Evolutionary conservation across 2,329 filamentous ascomycete genomes (phyloP).

Genomic region (Monosporascus cannonballus): DNA sequence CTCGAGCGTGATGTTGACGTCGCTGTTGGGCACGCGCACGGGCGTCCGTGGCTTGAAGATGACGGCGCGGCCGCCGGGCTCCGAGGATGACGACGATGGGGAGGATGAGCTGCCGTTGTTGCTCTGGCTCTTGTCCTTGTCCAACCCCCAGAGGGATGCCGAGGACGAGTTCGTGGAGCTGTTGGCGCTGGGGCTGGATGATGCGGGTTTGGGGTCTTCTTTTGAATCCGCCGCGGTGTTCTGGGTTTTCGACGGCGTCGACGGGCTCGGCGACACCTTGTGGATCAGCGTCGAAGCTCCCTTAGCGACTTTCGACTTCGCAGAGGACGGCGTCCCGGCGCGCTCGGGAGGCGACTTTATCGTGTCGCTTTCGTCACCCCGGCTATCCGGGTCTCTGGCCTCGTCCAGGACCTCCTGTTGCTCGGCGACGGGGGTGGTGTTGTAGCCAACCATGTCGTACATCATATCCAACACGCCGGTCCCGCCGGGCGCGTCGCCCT

Average conservation of each 20-base stretch:
- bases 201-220: not conserved
- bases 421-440: conserved; percentile 17
- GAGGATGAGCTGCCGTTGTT: conserved; percentile 13
- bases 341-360: conserved; percentile 4
- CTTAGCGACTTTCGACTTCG: conserved; percentile 8
- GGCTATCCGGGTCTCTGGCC: conserved; percentile 18
- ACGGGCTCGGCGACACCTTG: conserved; percentile 7
- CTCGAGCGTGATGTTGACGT: conserved; percentile 87
- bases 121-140: conserved; percentile 5
- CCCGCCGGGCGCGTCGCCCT: conserved; percentile 47
- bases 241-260: conserved; percentile 2
- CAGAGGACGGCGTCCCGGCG: conserved; percentile 6
- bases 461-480: conserved; percentile 45
- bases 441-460: conserved; percentile 45
- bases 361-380: conserved; percentile 4
- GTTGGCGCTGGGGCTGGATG: not conserved
- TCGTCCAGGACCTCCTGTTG: conserved; percentile 32
- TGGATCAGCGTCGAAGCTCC: conserved; percentile 15
- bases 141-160: not conserved
- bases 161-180: not conserved
- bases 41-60: conserved; percentile 68
- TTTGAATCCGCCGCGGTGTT: not conserved
- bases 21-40: conserved; percentile 69
- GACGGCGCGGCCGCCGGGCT: conserved; percentile 63
- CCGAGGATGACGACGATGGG: conserved; percentile 20